Percentiles rank a stretch among this genome's conserved stretches.
Evolutionary conservation across 495 filamentous ascomycete genomes (phyloP).

Genomic region (Lasiosphaeriaceae sp.): DNA sequence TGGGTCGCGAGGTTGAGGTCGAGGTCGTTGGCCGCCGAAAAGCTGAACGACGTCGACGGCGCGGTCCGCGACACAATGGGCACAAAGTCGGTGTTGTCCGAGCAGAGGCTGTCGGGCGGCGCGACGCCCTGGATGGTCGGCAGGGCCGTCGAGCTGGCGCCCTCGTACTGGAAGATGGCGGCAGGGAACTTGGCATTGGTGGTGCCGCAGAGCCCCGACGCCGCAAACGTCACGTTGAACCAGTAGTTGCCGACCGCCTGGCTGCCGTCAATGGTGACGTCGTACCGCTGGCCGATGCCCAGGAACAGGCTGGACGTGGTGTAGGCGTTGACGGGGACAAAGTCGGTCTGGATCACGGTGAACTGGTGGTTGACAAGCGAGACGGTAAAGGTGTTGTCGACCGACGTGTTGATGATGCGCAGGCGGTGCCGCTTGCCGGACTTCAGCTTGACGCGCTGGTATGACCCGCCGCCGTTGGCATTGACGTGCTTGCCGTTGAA

Average conservation of each 20-base stretch:
- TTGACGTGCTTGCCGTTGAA: conserved; percentile 39
- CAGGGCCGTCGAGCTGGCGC: conserved; percentile 2
- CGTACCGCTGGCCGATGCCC: conserved; percentile 63
- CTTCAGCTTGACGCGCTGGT: conserved; percentile 29
- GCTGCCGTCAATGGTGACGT: conserved; percentile 60
- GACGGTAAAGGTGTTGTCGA: conserved; percentile 46
- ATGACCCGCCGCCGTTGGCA: conserved; percentile 31
- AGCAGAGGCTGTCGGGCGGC: conserved; percentile 16
- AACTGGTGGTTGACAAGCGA: conserved; percentile 48
- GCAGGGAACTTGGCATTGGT: conserved; percentile 18
- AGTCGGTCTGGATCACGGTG: conserved; percentile 47
- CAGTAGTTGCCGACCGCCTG: conserved; percentile 52
- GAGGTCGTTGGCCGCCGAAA: not conserved
- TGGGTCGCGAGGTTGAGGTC: conserved; percentile 15
- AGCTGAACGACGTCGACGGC: conserved; percentile 10
- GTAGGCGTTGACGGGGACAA: conserved; percentile 46
- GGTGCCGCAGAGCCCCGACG: conserved; percentile 15
- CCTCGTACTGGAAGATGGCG: conserved; percentile 19
- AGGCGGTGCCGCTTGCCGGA: conserved; percentile 45
- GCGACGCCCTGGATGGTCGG: conserved; percentile 8
- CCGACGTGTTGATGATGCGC: conserved; percentile 51
- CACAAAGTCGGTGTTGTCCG: conserved; percentile 9
- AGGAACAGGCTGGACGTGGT: conserved; percentile 44
- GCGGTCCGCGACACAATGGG: conserved; percentile 18
- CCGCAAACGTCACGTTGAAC: conserved; percentile 33